phyloP scores from a whole-genome alignment of 2,329 filamentous ascomycete species.

The Neurospora sp. region DNA sequence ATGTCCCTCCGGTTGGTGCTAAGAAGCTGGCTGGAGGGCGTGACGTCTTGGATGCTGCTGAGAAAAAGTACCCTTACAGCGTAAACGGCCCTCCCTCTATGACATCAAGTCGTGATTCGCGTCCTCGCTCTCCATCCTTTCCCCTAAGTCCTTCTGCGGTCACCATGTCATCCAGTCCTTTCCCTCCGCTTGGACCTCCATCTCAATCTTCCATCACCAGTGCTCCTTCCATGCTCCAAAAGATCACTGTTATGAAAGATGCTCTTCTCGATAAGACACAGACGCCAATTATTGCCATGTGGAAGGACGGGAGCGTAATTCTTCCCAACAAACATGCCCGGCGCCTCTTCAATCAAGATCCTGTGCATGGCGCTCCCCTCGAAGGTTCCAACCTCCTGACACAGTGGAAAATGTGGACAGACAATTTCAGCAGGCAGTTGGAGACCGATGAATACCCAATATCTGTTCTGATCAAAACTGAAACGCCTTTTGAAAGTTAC shows the following conservation, averaged over 20 bases:
- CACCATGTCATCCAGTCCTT: conserved; percentile 46
- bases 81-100: conserved; percentile 38
- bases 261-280: conserved; percentile 65
- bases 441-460: conserved; percentile 56
- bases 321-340: conserved; percentile 59
- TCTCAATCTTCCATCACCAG: conserved; percentile 41
- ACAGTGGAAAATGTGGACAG: conserved; percentile 52
- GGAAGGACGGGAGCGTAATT: conserved; percentile 66
- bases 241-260: conserved; percentile 66
- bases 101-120: conserved; percentile 36
- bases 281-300: conserved; percentile 68
- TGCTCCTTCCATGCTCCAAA: conserved; percentile 58
- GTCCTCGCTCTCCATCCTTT: conserved; percentile 31
- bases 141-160: conserved; percentile 40
- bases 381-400: conserved; percentile 47
- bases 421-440: conserved; percentile 53
- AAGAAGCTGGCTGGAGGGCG: conserved; percentile 30
- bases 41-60: conserved; percentile 34
- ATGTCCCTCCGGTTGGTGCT: conserved; percentile 20
- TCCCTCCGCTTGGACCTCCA: conserved; percentile 59
- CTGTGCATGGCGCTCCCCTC: conserved; percentile 28
- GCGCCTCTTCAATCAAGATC: conserved; percentile 35
- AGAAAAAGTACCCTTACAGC: conserved; percentile 32
- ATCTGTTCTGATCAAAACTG: conserved; percentile 49
- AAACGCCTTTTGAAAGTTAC: conserved; percentile 46